Evolutionary conservation across 2,329 filamentous ascomycete species (phyloP), one percentile per base, ranked within the genome.

Genomic region (Xylaria arbuscula): DNA sequence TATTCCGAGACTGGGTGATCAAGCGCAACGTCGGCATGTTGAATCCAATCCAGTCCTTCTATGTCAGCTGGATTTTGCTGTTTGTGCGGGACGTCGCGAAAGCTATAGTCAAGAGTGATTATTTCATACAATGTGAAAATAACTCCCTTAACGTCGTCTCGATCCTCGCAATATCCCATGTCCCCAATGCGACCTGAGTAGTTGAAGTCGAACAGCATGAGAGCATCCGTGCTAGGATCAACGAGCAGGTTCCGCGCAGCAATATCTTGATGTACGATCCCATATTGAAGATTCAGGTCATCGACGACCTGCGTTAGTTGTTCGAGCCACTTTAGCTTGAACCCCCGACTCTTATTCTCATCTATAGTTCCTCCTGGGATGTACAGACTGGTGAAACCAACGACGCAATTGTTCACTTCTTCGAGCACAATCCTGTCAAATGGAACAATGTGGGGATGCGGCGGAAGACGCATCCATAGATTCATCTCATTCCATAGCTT

Each of bases 171-270:
- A n/a, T 62, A 54, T 32, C 58, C 48, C 11, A 19, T 19, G 47
- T 17, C 57, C 17, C 56, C 55, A 15, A 58, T 45, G 4, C 38
- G 55, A n/a, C 38, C 22, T 3, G 9, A 47, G 13, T 47, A 62
- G 15, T 62, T 54, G 17, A 62, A 54, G 59, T 62, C 59, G 36
- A 62, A 62, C 10, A 62, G 22, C 48, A 62, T 62, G 36, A 62
- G 17, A 6, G 36, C 34, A n/a, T 62, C 59, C 2, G 59, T 54
- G 1, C 32, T 11, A 1, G 34, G 22, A 11, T 28, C n/a, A 13
- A 62, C 22, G n/a, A 62, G 22, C 15, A 62, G 59, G 22, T 54
- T 62, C 32, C 59, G 48, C 11, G 48, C 48, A 34, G 59, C 59
- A n/a, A 62, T n/a, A 45, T 62, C 59, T 22, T 54, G 48, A 54